Evolutionary conservation across 768 basidiomycete genomes (phyloP).

Genomic region (Gloeophyllum trabeum): DNA sequence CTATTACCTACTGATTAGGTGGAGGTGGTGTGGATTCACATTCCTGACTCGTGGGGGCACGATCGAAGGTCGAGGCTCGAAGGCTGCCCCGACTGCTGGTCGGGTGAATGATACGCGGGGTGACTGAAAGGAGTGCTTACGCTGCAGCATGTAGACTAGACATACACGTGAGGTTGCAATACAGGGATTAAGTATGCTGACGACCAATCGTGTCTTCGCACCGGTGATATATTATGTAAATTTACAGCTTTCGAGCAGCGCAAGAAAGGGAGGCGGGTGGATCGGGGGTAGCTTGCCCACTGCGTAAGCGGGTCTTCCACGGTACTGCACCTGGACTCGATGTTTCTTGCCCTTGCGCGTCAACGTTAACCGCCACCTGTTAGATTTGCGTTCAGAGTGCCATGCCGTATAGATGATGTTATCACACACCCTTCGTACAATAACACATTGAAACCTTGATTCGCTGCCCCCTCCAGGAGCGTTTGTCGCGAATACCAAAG

Average conservation of each 20-base stretch:
- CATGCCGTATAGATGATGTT: neutral
- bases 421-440: conserved; percentile 53
- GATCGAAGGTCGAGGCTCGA: neutral
- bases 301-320: conserved; percentile 51
- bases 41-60: too few species aligned
- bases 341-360: conserved; percentile 50
- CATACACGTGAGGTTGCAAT: too few species aligned
- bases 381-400: conserved; percentile 3
- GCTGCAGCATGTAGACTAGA: too few species aligned
- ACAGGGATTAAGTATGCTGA: too few species aligned
- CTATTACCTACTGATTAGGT: too few species aligned
- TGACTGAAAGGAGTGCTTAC: too few species aligned
- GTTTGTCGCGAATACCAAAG: conserved; percentile 55
- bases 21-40: too few species aligned
- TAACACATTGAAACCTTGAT: conserved; percentile 51
- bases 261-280: conserved; percentile 57
- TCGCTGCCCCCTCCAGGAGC: conserved; percentile 41
- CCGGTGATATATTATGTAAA: too few species aligned
- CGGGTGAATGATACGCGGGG: too few species aligned
- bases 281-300: conserved; percentile 32
- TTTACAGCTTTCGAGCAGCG: conserved; percentile 35
- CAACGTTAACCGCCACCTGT: conserved; percentile 58
- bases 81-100: too few species aligned
- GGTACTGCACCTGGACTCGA: conserved; percentile 62
- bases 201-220: too few species aligned